Conservation (phyloP, 2,329 filamentous ascomycete genomes). For the Penicillium polonicum region DNA sequence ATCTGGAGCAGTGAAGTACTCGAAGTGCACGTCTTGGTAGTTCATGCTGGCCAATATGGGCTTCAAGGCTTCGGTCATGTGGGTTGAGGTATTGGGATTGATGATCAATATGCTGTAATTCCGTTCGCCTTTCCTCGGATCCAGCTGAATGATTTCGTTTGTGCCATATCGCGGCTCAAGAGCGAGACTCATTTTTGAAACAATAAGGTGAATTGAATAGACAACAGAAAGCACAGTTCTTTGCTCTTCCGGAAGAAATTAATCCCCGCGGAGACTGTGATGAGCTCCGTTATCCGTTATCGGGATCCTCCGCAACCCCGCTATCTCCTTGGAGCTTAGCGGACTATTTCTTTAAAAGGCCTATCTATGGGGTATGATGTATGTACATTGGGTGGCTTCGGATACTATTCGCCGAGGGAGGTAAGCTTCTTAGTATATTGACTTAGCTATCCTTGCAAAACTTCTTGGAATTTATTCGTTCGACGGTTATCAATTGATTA, state of each 20-base stretch:
- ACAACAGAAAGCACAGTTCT: not conserved
- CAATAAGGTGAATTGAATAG: not conserved
- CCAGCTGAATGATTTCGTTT: not conserved
- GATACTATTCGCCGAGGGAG: not conserved
- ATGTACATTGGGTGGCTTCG: not conserved
- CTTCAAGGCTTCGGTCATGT: constrained; percentile 45
- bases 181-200: not conserved
- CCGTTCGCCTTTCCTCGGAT: constrained; percentile 11
- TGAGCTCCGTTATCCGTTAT: constrained; percentile 17
- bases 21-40: constrained; percentile 37
- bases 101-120: constrained; percentile 41
- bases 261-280: not conserved
- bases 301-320: constrained; percentile 22
- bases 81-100: constrained; percentile 47
- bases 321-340: constrained; percentile 4
- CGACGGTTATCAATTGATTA: not conserved
- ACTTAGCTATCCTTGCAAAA: not conserved
- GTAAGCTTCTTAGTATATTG: not conserved
- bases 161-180: not conserved
- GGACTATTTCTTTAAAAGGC: not conserved
- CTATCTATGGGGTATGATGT: not conserved
- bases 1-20: constrained; percentile 42
- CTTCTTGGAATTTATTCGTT: not conserved
- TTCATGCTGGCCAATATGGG: constrained; percentile 41
- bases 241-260: constrained; percentile 4